Percentiles rank a stretch among this genome's conserved stretches.
These are phyloP conservation scores for Solanum etuberosum DNA, from an alignment of 257 asterid species.

Conservation along the genomic window DNA sequence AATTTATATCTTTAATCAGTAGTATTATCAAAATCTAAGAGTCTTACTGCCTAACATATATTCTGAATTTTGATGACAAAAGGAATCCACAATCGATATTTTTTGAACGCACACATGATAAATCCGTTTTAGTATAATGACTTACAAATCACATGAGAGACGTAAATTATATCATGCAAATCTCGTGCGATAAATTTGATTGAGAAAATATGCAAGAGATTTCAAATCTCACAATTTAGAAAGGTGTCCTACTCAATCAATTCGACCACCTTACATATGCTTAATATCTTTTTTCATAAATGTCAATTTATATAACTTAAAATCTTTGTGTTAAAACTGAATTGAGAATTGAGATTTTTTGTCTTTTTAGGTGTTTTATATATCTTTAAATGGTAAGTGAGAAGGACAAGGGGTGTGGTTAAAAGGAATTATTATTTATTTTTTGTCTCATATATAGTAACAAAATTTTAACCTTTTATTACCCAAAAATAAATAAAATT, in stretches of 20 bases:
- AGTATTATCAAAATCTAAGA: neutral
- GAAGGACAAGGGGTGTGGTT: neutral
- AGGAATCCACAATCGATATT: neutral
- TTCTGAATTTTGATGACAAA: neutral
- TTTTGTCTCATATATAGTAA: conserved; percentile 14
- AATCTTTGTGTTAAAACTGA: neutral
- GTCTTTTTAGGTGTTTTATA: neutral
- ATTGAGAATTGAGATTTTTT: neutral
- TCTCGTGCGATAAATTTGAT: too few relatives aligned
- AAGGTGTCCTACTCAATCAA: too few relatives aligned
- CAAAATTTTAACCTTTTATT: conserved; percentile 6
- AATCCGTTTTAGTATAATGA: too few relatives aligned
- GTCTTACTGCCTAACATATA: neutral
- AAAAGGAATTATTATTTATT: neutral
- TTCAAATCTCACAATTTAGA: too few relatives aligned
- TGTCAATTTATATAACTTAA: neutral
- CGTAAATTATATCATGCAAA: too few relatives aligned
- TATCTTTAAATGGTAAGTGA: neutral
- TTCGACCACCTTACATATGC: neutral
- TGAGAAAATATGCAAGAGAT: too few relatives aligned
- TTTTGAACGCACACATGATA: neutral
- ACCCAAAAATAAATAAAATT: conserved; percentile 23
- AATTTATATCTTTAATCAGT: neutral
- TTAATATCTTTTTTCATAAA: too few relatives aligned
- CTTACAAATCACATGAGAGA: too few relatives aligned